phyloP scores from a whole-genome alignment of 148 eudicot species.

The Vaccinium macrocarpon region DNA sequence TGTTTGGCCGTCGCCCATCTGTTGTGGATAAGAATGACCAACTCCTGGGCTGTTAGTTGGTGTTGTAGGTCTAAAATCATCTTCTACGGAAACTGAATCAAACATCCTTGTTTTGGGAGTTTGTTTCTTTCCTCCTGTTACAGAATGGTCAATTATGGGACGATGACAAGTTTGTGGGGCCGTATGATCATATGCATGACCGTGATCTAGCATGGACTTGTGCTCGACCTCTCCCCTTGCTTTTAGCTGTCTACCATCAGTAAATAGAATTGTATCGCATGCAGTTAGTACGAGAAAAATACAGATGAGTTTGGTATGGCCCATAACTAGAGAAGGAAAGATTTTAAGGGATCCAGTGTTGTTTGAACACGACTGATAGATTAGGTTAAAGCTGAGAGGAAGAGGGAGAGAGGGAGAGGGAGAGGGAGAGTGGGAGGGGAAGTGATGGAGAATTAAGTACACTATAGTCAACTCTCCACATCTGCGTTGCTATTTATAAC shows the following conservation, averaged over 20 bases:
- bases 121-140: neutral
- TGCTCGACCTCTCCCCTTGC: conserved; percentile 11
- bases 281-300: conserved; percentile 22
- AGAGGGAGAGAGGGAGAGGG: neutral
- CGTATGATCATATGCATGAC: neutral
- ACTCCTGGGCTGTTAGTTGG: conserved; percentile 13
- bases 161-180: neutral
- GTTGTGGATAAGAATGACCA: conserved; percentile 18
- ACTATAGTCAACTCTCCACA: neutral
- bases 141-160: neutral
- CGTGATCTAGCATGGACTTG: neutral
- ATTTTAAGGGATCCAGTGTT: neutral
- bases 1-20: conserved; percentile 21
- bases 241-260: conserved; percentile 31
- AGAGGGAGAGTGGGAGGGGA: neutral
- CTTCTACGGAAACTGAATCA: neutral
- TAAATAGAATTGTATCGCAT: conserved; percentile 16
- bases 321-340: conserved; percentile 21
- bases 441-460: neutral
- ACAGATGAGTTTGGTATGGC: conserved; percentile 12
- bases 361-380: neutral
- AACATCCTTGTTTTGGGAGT: neutral
- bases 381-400: neutral
- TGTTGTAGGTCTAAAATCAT: conserved; percentile 12
- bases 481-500: neutral